Percentiles rank a stretch among this genome's conserved stretches.
Evolutionary conservation across 78 protist genomes (phyloP).

Genomic region (Emiliania huxleyi): DNA sequence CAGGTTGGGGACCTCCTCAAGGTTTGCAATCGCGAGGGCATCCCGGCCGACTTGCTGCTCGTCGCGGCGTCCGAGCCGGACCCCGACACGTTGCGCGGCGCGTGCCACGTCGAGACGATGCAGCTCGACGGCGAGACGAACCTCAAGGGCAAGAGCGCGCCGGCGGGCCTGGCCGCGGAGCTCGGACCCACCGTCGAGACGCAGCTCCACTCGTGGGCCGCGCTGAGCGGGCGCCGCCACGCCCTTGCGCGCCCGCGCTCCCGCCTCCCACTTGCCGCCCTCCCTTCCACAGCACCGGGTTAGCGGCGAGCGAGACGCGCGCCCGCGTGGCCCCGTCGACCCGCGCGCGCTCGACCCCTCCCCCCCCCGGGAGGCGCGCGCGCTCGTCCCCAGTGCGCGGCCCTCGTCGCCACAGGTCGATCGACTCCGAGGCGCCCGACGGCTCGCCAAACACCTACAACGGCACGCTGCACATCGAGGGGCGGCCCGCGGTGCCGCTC

Average conservation of each 20-base stretch:
- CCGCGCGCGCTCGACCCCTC: too few species aligned
- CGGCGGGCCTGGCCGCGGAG: not conserved
- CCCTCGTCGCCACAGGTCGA: too few species aligned
- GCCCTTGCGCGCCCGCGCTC: too few species aligned
- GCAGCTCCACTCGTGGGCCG: not conserved
- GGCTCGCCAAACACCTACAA: not conserved
- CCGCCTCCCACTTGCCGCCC: too few species aligned
- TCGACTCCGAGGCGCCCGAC: not conserved
- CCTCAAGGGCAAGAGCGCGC: not conserved
- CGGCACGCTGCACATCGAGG: not conserved
- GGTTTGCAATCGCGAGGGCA: not conserved
- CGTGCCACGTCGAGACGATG: constrained; percentile 31
- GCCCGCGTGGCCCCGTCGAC: too few species aligned
- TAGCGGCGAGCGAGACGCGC: too few species aligned
- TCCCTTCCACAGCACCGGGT: too few species aligned
- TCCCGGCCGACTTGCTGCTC: not conserved
- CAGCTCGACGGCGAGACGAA: constrained; percentile 58
- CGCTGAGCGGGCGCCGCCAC: not conserved
- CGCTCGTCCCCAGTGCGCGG: too few species aligned
- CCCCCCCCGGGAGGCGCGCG: too few species aligned
- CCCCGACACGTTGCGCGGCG: not conserved
- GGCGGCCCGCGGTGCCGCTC: not conserved
- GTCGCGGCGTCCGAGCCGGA: not conserved
- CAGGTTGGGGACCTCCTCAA: not conserved
- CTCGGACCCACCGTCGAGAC: not conserved